Evolutionary conservation across 2,329 filamentous ascomycete genomes (phyloP), one percentile per base, ranked within the genome.

Genomic region (Aspergillus quadricinctus): DNA sequence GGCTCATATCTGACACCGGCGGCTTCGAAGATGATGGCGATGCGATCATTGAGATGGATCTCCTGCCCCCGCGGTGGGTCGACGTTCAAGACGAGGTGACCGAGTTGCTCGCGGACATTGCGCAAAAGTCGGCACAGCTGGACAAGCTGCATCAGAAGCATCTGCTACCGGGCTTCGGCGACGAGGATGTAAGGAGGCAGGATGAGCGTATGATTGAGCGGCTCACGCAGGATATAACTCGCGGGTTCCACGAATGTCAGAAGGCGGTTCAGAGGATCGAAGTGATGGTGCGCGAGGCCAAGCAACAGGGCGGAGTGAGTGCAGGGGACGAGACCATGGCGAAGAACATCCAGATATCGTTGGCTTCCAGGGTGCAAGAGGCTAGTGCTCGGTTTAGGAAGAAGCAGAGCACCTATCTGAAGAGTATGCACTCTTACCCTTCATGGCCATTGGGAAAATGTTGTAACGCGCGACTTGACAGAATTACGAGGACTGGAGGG

Each of bases 101-200:
- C 29, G 91, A 97, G 57, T 78, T 90, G 45, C 83, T 99, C 9
- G 82, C 84, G 59, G 85, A 89, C 56, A 90, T 97, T 63, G 88
- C 90, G 52, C 86, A 85, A 58, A 91, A 95, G 76, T 89, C 91
- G 63, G 86, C 90, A 66, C 87, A 86, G 66, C 83, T 99, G 31
- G 94, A 97, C 69, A 90, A 92, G 69, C 80, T 99, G 59, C 94
- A 99, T 73, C 92, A 96, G 76, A 97, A 97, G 73, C 94, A 99
- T 75, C 89, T 99, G 46, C 81, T 99, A 14, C 94, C 94, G 0
- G 92, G 93, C 28, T 99, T 99, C 76, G 92, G 97, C 69, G 94
- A 99, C 67, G 93, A 97, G 66, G 90, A 92, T 54, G 84, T 91
- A 45, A 94, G 96, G 77, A 87, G 81, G 71, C 83, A 84, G 58